Evolutionary conservation across 2,329 filamentous ascomycete species (phyloP).

Genomic region (Penicillium sp.): DNA sequence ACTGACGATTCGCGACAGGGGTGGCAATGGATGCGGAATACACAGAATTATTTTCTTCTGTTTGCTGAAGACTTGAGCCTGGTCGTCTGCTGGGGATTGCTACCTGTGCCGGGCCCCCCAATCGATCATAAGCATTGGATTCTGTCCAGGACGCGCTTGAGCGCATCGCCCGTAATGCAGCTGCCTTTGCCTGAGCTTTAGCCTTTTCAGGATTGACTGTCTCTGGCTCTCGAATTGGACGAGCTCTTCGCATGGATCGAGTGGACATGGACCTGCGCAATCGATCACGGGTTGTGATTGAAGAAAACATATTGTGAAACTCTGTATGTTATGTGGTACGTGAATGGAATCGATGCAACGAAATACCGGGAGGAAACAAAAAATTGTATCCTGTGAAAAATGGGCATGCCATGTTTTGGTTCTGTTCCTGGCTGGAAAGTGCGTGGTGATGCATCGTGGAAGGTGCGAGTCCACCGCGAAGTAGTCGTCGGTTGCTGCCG

Average conservation of each 20-base stretch:
- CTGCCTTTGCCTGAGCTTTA: conserved; percentile 44
- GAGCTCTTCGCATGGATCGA: conserved; percentile 41
- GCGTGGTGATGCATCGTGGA: conserved; percentile 1
- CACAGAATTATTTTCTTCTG: conserved; percentile 17
- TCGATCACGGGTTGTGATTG: conserved; percentile 35
- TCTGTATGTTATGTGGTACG: conserved; percentile 32
- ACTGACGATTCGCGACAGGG: conserved; percentile 10
- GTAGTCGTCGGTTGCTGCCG: not conserved
- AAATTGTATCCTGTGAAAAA: not conserved
- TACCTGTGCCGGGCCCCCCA: conserved; percentile 34
- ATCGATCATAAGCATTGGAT: conserved; percentile 35
- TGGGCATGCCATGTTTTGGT: not conserved
- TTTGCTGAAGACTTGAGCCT: conserved; percentile 21
- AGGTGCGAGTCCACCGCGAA: not conserved
- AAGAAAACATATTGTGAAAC: conserved; percentile 33
- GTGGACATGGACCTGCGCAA: conserved; percentile 46
- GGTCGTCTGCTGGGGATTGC: conserved; percentile 33
- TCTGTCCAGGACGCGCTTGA: conserved; percentile 36
- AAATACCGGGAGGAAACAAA: conserved; percentile 3
- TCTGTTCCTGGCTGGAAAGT: not conserved
- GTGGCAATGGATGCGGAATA: conserved; percentile 1
- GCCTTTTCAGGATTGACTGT: conserved; percentile 36
- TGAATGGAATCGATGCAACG: conserved; percentile 20
- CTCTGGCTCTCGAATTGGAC: conserved; percentile 29
- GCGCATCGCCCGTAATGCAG: conserved; percentile 49